These are phyloP conservation scores for Sclerotinia sclerotiorum DNA, from an alignment of 2,329 filamentous ascomycete genomes.

Conservation along the genomic window DNA sequence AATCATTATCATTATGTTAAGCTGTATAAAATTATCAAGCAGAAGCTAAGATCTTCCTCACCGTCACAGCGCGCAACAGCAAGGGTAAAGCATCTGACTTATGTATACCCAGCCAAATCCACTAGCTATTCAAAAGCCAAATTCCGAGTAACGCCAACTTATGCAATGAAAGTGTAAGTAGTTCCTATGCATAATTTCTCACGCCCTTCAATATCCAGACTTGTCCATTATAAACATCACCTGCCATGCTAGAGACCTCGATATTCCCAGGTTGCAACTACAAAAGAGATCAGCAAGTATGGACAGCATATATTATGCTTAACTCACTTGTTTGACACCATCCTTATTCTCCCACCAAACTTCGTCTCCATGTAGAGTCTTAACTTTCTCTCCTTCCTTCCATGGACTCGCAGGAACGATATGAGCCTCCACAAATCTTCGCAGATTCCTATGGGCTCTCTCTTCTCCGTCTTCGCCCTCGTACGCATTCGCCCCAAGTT, in stretches of 20 bases:
- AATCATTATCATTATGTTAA: constrained; percentile 7
- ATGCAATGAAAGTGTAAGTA: not conserved
- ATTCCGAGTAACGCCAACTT: not conserved
- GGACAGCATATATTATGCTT: not conserved
- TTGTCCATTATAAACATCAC: constrained; percentile 82
- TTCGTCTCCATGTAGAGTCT: constrained; percentile 65
- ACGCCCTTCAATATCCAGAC: constrained; percentile 61
- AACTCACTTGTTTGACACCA: constrained; percentile 64
- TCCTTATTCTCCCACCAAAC: constrained; percentile 80
- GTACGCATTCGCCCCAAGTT: constrained; percentile 69
- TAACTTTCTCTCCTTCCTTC: constrained; percentile 63
- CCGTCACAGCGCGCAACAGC: not conserved
- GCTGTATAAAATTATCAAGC: not conserved
- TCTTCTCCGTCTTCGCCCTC: constrained; percentile 72
- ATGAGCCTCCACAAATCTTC: constrained; percentile 82
- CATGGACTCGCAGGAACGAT: constrained; percentile 75
- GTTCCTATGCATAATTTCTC: constrained; percentile 37
- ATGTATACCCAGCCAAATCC: not conserved
- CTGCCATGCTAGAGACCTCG: constrained; percentile 72
- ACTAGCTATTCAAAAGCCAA: not conserved
- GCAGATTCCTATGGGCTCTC: constrained; percentile 73
- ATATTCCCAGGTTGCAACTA: constrained; percentile 78
- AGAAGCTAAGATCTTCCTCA: not conserved
- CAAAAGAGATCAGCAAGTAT: constrained; percentile 12
- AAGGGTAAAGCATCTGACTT: not conserved